These are phyloP conservation scores for Pyronema domesticum DNA, from an alignment of 495 filamentous ascomycete genomes.

Conservation along the genomic window DNA sequence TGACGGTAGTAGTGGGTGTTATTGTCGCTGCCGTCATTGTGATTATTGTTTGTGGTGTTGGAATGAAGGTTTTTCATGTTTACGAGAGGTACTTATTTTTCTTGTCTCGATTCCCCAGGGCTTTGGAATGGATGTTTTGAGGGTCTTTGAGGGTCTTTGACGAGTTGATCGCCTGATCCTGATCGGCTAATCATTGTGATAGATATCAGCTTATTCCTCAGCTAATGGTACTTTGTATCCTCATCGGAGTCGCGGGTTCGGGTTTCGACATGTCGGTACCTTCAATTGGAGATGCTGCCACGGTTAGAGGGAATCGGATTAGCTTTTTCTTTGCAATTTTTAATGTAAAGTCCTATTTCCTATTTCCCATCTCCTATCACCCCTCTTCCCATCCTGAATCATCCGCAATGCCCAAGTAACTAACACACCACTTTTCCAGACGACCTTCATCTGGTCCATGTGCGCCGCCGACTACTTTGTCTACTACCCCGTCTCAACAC, in stretches of 20 bases:
- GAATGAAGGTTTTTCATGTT: conserved; percentile 50
- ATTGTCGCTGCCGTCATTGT: conserved; percentile 48
- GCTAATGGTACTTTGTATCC: conserved; percentile 43
- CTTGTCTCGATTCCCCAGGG: neutral
- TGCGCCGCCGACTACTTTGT: conserved; percentile 40
- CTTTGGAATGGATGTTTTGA: neutral
- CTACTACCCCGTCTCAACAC: conserved; percentile 33
- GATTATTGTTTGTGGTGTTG: conserved; percentile 53
- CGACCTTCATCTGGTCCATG: neutral
- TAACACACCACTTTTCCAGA: neutral
- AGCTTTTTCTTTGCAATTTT: conserved; percentile 49
- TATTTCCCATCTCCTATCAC: neutral
- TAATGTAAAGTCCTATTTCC: conserved; percentile 36
- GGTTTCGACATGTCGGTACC: conserved; percentile 41
- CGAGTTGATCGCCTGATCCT: too few species aligned
- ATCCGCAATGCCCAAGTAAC: conserved; percentile 29
- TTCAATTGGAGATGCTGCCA: conserved; percentile 19
- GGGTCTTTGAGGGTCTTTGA: too few species aligned
- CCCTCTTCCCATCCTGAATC: neutral
- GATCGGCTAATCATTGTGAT: neutral
- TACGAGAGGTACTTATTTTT: conserved; percentile 49
- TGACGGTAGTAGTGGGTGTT: conserved; percentile 56
- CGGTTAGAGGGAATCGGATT: neutral
- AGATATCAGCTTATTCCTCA: conserved; percentile 55
- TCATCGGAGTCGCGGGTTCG: conserved; percentile 46